These are phyloP conservation scores for Hypoxylon sp. DNA, from an alignment of 2,329 filamentous ascomycete genomes.

Conservation along the genomic window DNA sequence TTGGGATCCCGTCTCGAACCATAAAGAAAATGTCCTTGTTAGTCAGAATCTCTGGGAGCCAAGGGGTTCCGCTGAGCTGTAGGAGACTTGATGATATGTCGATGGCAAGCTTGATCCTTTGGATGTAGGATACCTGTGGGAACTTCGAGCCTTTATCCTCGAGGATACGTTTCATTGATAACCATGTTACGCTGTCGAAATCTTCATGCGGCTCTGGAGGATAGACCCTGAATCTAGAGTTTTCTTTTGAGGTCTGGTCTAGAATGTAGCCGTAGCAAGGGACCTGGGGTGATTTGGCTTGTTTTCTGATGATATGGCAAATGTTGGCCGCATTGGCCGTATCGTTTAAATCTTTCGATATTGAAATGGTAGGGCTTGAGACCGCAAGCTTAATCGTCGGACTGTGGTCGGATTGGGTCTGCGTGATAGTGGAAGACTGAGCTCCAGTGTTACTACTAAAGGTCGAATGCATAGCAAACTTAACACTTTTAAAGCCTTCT, in stretches of 20 bases:
- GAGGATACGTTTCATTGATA: constrained; percentile 2
- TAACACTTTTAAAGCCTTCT: not conserved
- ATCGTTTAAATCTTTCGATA: not conserved
- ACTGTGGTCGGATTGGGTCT: not conserved
- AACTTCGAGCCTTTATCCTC: not conserved
- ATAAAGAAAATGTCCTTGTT: not conserved
- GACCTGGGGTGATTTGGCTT: not conserved
- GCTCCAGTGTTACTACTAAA: not conserved
- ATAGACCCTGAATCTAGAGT: not conserved
- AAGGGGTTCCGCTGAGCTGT: not conserved
- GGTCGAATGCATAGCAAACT: not conserved
- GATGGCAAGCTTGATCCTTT: constrained; percentile 1
- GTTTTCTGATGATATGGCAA: constrained; percentile 7
- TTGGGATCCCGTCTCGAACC: not conserved
- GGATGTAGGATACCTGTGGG: not conserved
- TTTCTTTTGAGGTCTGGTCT: not conserved
- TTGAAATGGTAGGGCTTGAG: not conserved
- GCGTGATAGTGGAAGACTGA: not conserved
- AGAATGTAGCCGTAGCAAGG: not conserved
- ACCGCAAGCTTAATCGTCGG: not conserved
- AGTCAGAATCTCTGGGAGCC: constrained; percentile 1
- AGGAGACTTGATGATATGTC: not conserved
- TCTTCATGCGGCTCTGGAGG: not conserved
- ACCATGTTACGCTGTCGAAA: not conserved
- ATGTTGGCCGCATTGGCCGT: not conserved